These are phyloP conservation scores for Litsea cubeba DNA, from an alignment of 164 flowering plant genomes.

Conservation along the genomic window DNA sequence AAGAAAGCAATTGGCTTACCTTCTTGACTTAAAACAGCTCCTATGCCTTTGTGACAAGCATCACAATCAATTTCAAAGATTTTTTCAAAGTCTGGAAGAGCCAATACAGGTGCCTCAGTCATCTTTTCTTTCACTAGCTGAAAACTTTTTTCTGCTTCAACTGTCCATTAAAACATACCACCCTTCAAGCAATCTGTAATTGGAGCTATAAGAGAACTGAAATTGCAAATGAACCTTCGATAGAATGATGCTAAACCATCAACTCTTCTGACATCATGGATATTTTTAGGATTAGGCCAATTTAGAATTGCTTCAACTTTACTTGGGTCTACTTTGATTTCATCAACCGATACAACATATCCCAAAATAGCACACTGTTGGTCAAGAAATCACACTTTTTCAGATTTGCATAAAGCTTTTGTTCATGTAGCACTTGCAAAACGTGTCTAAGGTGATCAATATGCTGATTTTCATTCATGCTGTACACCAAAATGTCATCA, in stretches of 20 bases:
- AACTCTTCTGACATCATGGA: neutral
- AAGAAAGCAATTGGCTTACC: neutral
- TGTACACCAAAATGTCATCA: neutral
- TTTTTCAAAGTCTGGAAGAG: neutral
- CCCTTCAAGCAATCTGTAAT: neutral
- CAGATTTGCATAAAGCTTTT: neutral
- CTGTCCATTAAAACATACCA: neutral
- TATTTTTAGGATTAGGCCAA: neutral
- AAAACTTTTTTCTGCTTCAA: neutral
- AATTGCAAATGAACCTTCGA: neutral
- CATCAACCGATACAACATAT: neutral
- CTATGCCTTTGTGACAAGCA: neutral
- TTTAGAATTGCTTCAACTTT: neutral
- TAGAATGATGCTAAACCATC: neutral
- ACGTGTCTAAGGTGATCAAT: neutral
- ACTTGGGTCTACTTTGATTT: neutral
- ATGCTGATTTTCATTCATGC: neutral
- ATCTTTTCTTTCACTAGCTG: neutral
- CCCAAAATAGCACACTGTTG: neutral
- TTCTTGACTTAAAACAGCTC: neutral
- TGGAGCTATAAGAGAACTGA: neutral
- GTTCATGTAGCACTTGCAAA: neutral
- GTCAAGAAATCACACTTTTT: neutral
- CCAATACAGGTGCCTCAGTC: neutral
- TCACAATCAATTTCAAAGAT: neutral